Conservation (phyloP, 2,329 filamentous ascomycete species). For the Diaporthe nobilis region DNA sequence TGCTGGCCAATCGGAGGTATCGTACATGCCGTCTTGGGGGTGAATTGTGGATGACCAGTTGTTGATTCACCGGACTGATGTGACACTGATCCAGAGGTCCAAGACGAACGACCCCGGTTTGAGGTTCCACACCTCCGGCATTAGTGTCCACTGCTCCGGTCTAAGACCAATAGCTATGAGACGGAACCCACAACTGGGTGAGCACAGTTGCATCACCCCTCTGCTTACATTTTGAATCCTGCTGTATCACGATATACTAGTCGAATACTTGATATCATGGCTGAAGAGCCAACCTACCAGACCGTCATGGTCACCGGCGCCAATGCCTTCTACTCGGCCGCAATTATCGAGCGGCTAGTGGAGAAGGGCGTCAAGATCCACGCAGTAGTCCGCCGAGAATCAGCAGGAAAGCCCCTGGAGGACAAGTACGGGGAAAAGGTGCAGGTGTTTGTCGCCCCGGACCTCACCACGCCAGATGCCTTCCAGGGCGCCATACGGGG, state of each 20-base stretch:
- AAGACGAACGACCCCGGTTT: not conserved
- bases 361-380: conserved; percentile 7
- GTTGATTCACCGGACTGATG: not conserved
- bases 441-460: not conserved
- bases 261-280: not conserved
- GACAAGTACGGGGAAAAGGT: not conserved
- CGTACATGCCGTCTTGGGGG: not conserved
- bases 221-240: not conserved
- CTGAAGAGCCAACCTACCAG: not conserved
- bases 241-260: not conserved
- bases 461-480: not conserved
- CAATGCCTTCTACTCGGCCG: conserved; percentile 3
- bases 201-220: not conserved
- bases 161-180: not conserved
- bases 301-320: conserved; percentile 12
- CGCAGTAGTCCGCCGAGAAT: not conserved
- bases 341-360: not conserved
- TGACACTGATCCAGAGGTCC: not conserved
- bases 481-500: not conserved
- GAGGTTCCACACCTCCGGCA: not conserved
- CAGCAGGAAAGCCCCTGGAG: not conserved
- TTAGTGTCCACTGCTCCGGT: conserved; percentile 2
- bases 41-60: not conserved
- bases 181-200: not conserved
- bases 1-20: not conserved